These are phyloP conservation scores for Pichia thaimueangensis DNA, from an alignment of 805 yeast genomes.

Conservation along the genomic window DNA sequence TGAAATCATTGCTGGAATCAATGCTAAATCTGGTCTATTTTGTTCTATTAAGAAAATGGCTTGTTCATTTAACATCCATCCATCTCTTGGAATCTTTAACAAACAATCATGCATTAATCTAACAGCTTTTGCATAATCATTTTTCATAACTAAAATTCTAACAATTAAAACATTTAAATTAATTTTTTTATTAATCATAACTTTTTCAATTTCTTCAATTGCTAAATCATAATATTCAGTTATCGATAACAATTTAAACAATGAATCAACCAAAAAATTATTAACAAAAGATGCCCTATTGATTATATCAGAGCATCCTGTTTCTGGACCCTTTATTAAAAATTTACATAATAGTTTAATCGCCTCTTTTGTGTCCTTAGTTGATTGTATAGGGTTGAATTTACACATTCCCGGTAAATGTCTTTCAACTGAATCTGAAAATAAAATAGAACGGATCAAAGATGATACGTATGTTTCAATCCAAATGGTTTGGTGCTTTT, in stretches of 20 bases:
- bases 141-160: constrained; percentile 33
- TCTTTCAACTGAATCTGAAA: constrained; percentile 46
- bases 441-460: constrained; percentile 47
- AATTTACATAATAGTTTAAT: constrained; percentile 34
- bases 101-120: constrained; percentile 36
- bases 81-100: constrained; percentile 43
- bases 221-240: constrained; percentile 36
- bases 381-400: constrained; percentile 36
- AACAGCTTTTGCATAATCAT: constrained; percentile 45
- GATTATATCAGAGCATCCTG: constrained; percentile 36
- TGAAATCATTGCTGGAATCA: constrained; percentile 51
- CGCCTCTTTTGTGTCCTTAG: constrained; percentile 31
- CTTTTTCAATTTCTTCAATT: constrained; percentile 30
- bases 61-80: constrained; percentile 54
- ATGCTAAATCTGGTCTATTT: constrained; percentile 48
- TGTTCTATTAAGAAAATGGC: constrained; percentile 56
- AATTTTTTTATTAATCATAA: constrained; percentile 15
- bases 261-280: constrained; percentile 49
- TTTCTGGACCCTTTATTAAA: constrained; percentile 40
- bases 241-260: constrained; percentile 35
- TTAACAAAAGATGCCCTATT: constrained; percentile 34
- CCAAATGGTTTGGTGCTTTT: constrained; percentile 51
- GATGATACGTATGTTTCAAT: constrained; percentile 54
- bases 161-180: constrained; percentile 35
- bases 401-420: constrained; percentile 56